Percentiles rank a stretch among this genome's conserved stretches.
Evolutionary conservation across 805 yeast species (phyloP).

Genomic region (Metschnikowia noctiluminum): DNA sequence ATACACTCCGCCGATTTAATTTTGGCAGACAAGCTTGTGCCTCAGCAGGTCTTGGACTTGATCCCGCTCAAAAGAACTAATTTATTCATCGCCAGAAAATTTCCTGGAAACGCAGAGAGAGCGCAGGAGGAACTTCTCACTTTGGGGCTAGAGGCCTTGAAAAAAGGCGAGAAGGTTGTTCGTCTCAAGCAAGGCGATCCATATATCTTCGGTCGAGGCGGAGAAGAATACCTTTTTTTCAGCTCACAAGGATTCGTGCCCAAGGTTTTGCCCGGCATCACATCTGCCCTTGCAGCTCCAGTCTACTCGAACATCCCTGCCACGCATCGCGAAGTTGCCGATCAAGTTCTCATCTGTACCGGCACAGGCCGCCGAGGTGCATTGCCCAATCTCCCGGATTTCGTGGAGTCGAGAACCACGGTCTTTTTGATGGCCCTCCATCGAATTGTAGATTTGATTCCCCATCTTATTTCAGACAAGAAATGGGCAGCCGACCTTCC

Average conservation of each 20-base stretch:
- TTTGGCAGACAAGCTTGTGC: slow-evolving; percentile 89
- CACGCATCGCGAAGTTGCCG: slow-evolving; percentile 88
- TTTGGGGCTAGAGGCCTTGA: slow-evolving; percentile 65
- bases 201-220: slow-evolving; percentile 93
- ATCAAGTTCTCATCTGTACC: slow-evolving; percentile 88
- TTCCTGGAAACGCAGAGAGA: slow-evolving; percentile 93
- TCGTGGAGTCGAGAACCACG: slow-evolving; percentile 69
- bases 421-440: slow-evolving; percentile 89
- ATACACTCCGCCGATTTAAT: slow-evolving; percentile 80
- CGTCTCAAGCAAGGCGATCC: slow-evolving; percentile 97
- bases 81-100: slow-evolving; percentile 83
- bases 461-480: slow-evolving; percentile 38
- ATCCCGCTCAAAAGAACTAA: slow-evolving; percentile 71
- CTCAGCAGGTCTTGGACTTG: slow-evolving; percentile 76
- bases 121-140: slow-evolving; percentile 83
- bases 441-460: slow-evolving; percentile 57
- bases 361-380: slow-evolving; percentile 92
- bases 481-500: slow-evolving; percentile 74
- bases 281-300: slow-evolving; percentile 88
- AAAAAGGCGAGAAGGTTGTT: slow-evolving; percentile 72
- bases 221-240: slow-evolving; percentile 82
- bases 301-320: slow-evolving; percentile 81
- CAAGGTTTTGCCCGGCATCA: slow-evolving; percentile 77
- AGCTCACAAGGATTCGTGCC: slow-evolving; percentile 65
- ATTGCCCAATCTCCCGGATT: slow-evolving; percentile 74